Evolutionary conservation across 1,139 yeast species (phyloP), one percentile per base, ranked within the genome.

Genomic region (Hyphopichia fennica): DNA sequence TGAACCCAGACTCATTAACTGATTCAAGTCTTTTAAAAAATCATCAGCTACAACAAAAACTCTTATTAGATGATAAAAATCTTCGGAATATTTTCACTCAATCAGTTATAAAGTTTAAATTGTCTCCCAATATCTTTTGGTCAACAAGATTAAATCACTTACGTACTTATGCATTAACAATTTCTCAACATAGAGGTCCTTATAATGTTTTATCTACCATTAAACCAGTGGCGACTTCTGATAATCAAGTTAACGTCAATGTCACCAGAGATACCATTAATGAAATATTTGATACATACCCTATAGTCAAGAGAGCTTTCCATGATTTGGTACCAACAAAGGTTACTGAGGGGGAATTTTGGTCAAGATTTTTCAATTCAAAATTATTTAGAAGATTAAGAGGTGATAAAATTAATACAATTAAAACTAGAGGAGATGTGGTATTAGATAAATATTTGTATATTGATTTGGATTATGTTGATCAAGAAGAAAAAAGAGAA

Each of bases 291-390:
- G 88, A 85, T 41, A 96, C 95, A 45, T 93, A 93, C 57, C 99
- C 99, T 0, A 80, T 91, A 30, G 95, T 93, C n/a, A 81, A 87
- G 45, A 83, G 80, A 48, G 98, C 98, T 0, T 93, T 86, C 57
- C 82, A 81, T 48, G 99, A 93, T 46, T 81, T 84, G 46, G 99
- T 95, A 2, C 99, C 99, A 0, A 56, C 52, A 2, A 84, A 84
- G 48, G 75, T 93, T 46, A 77, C 79, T 40, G 98, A 91, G 60
- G 93, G 95, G 31, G 96, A 87, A 56, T 93, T 93, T 54, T 93
- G 99, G 99, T 87, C 96, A n/a, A 72, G 98, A 47, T 95, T 93
- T 57, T 93, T 93, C 70, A 84, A 88, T 54, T 89, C 97, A 1
- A 84, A 90, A 54, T 67, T 93, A 45, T 93, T 91, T 58, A 75